Evolutionary conservation across 768 basidiomycete species (phyloP), one percentile per base, ranked within the genome.

Genomic region (Pholiota microspora): DNA sequence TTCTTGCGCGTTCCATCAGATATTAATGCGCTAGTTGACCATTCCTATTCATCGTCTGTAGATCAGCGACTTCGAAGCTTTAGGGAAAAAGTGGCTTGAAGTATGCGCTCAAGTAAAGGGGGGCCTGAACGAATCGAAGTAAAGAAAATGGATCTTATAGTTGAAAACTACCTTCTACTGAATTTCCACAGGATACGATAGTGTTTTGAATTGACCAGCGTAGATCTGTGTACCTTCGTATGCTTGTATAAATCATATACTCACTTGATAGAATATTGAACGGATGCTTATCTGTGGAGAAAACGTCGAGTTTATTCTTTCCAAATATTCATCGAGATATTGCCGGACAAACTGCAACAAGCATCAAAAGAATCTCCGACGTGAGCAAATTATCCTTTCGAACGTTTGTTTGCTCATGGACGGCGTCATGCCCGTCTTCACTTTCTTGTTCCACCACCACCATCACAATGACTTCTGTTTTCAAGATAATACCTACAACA

Each of bases 401-500:
- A 49, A 49, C 47, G 47, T 49, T 49, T 23, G 47, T 32, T 32
- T n/a, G 7, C 29, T 31, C 31, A 29, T n/a, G 8, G 47, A 28
- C 47, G 15, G 16, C 24, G 28, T 32, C 24, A 32, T 34, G 31
- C 32, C 31, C 32, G 8, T 50, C 27, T 35, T 34, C 31, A n/a
- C 25, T 16, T 15, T 32, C 16, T 48, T 48, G 2, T 32, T 18
- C 46, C 21, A 24, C 40, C 2, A 31, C 46, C 28, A 31, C 28
- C 27, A 21, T 10, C 46, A 48, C 46, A 10, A 48, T 48, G 46
- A 48, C 27, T 29, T 12, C 50, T 9, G 84, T 93, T 13, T 94
- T 97, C 75, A 89, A 87, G 69, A 80, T 98, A 62, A 62, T 77
- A 4, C 91, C 93, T 2, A 95, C 92, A 6, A 82, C 84, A 1